phyloP scores from a whole-genome alignment of 177 flowering plant species.

The Vitis hybrid region DNA sequence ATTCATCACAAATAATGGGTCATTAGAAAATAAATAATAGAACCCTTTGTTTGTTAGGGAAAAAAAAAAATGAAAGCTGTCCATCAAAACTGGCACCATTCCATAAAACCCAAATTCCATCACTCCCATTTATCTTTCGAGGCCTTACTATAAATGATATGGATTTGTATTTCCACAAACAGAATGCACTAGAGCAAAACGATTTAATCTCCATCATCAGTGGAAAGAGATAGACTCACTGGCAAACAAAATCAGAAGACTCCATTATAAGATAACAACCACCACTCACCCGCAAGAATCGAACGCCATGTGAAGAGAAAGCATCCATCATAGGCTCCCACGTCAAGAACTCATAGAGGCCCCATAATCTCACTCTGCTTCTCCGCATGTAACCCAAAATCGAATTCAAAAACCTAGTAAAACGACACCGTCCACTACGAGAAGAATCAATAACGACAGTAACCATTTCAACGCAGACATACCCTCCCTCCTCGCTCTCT shows the following conservation, averaged over 20 bases:
- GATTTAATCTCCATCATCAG: too few species aligned
- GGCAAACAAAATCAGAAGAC: neutral
- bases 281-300: constrained; percentile 45
- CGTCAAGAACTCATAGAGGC: constrained; percentile 46
- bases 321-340: constrained; percentile 36
- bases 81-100: too few species aligned
- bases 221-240: too few species aligned
- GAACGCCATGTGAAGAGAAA: constrained; percentile 52
- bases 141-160: neutral
- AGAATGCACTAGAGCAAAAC: too few species aligned
- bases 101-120: too few species aligned
- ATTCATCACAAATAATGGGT: too few species aligned
- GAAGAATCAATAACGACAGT: constrained; percentile 31
- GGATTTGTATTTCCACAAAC: too few species aligned
- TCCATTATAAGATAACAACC: neutral
- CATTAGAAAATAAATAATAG: too few species aligned
- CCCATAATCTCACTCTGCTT: constrained; percentile 28
- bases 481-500: neutral
- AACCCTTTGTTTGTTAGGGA: too few species aligned
- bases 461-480: constrained; percentile 8
- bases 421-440: constrained; percentile 14
- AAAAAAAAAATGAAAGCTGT: too few species aligned
- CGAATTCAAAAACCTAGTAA: constrained; percentile 38
- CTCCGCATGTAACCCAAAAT: constrained; percentile 47
- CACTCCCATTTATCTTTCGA: too few species aligned